Base-by-base conservation (phyloP, 495 filamentous ascomycete species). In the Penicillium odoratum region DNA sequence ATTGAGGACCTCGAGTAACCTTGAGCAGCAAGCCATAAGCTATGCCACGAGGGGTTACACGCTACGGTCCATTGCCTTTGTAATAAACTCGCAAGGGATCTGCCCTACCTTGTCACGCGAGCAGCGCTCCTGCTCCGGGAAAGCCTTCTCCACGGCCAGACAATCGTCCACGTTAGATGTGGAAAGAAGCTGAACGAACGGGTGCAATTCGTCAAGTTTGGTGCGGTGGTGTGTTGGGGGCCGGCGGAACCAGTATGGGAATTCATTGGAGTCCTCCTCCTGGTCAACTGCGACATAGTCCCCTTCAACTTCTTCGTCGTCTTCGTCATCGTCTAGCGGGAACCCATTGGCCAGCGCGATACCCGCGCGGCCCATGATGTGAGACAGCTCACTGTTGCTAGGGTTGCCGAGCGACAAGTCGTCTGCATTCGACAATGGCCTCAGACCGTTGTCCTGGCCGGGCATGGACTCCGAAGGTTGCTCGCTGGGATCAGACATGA, bases 131-230 rank as follows among this genome's bases (percentile, higher is more conserved):
- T 78, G 73, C 58, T 89, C 76, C 1, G 85, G 80, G 63, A 97
- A 96, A 3, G 88, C 83, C 48, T 86, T 83, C 71, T 97, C 93
- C 34, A 97, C 80, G 13, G 75, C 76, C 28, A 91, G 74, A 69
- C 90, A 93, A 21, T 88, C 85, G 0, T 94, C 90, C 10, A 91
- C 74, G 66, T 96, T 89, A 0, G 85, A 85, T 46, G 83, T 70
- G 26, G 82, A 88, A 36, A 97, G 80, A 15, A 87, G 81, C 57
- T 90, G 85, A 5, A 88, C 82, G 54, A 88, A 89, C 3, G 89
- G 89, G 62, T 88, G 83, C 55, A 88, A 64, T 36, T 82, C 74
- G 60, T 82, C 77, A 42, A 78, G 59, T 57, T 74, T 71, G 50
- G 74, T 73, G 58, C 70, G 77, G 9, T 74, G 69, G 56, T 72